Percentiles rank a stretch among this genome's conserved stretches.
phyloP scores from a whole-genome alignment of 2,329 filamentous ascomycete species.

The Amylocarpus encephaloides region DNA sequence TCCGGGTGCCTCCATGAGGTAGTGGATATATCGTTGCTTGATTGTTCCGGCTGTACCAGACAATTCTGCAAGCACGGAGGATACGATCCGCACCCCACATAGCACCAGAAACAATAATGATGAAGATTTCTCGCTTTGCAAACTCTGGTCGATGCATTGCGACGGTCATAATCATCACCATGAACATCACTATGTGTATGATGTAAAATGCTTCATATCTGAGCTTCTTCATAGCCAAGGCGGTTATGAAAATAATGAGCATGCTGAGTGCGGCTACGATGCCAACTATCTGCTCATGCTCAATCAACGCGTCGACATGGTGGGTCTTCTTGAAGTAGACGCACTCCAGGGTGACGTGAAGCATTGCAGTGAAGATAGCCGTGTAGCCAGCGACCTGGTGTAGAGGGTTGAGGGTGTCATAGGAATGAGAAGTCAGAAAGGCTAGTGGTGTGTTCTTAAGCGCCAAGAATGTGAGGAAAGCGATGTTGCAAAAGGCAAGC shows the following conservation, averaged over 20 bases:
- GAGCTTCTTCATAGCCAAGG: conserved; percentile 37
- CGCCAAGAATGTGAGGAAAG: conserved; percentile 46
- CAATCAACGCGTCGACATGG: conserved; percentile 29
- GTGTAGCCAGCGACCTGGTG: conserved; percentile 48
- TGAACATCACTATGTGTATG: conserved; percentile 44
- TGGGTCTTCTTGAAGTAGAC: conserved; percentile 31
- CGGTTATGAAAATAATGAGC: conserved; percentile 37
- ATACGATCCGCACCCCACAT: conserved; percentile 48
- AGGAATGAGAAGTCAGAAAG: conserved; percentile 47
- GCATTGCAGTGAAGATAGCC: conserved; percentile 39
- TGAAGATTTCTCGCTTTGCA: conserved; percentile 35
- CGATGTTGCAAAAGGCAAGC: conserved; percentile 43
- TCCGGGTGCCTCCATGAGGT: conserved; percentile 46
- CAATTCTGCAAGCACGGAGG: conserved; percentile 40
- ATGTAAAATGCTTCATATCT: conserved; percentile 53
- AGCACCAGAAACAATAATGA: conserved; percentile 37
- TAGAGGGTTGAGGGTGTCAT: conserved; percentile 52
- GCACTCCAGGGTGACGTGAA: conserved; percentile 36
- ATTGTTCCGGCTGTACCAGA: conserved; percentile 44
- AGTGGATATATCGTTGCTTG: conserved; percentile 47
- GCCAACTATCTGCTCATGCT: conserved; percentile 30
- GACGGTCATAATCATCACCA: conserved; percentile 41
- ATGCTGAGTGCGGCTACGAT: conserved; percentile 44
- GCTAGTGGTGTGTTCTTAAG: conserved; percentile 54
- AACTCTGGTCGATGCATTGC: conserved; percentile 47